These are phyloP conservation scores for Euclidium syriacum DNA, from an alignment of 345 rosid species.

Conservation along the genomic window DNA sequence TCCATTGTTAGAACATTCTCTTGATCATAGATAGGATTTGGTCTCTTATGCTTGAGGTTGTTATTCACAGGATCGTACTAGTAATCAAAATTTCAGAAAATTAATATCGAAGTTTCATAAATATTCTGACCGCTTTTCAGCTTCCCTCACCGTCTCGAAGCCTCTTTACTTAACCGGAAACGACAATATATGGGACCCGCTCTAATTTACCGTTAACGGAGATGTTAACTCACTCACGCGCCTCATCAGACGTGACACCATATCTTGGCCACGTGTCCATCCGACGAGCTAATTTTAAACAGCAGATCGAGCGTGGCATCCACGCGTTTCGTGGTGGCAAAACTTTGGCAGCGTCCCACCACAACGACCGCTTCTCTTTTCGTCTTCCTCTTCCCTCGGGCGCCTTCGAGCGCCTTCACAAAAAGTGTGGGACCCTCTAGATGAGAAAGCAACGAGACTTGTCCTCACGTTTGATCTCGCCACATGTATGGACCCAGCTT, in stretches of 20 bases:
- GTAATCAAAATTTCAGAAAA: no score
- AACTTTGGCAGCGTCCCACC: no score
- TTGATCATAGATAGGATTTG: no score
- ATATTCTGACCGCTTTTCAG: no score
- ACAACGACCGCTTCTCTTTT: no score
- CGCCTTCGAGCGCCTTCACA: constrained; percentile 14
- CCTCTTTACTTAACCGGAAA: no score
- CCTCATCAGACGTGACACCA: not conserved
- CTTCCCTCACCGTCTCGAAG: no score
- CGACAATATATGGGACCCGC: no score
- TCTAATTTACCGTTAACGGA: constrained; percentile 15
- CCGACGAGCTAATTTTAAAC: not conserved
- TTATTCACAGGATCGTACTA: no score
- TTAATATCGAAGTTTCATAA: no score
- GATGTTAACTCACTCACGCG: constrained; percentile 17
- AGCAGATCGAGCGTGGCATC: not conserved
- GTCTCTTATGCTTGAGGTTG: no score
- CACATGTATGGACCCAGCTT: constrained; percentile 28
- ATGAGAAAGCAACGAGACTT: not conserved
- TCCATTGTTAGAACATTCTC: no score
- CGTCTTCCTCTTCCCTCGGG: constrained; percentile 16
- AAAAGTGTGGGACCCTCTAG: not conserved
- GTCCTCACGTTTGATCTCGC: constrained; percentile 21
- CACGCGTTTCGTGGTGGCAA: not conserved
- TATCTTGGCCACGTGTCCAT: not conserved